A percentile compares a stretch with the other conserved stretches of the same genome.
These are phyloP conservation scores for Ciborinia camelliae DNA, from an alignment of 2,329 filamentous ascomycete genomes.

Conservation along the genomic window DNA sequence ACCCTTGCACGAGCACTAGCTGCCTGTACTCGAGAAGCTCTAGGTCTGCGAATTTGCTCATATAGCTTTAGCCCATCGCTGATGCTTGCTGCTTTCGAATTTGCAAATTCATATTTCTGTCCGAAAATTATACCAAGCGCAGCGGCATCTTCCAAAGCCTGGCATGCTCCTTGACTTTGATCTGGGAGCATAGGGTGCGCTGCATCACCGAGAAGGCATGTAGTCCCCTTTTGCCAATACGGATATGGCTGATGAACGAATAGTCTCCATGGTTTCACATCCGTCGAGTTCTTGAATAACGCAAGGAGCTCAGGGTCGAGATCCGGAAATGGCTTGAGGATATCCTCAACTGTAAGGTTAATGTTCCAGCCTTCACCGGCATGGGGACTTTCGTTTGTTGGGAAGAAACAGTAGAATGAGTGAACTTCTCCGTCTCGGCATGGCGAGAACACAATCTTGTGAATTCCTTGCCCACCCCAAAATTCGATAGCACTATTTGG, in stretches of 20 bases:
- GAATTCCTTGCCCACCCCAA: constrained; percentile 40
- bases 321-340: constrained; percentile 57
- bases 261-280: constrained; percentile 35
- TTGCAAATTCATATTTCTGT: constrained; percentile 5
- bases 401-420: constrained; percentile 43
- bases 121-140: constrained; percentile 38
- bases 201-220: constrained; percentile 62
- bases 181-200: constrained; percentile 67
- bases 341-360: constrained; percentile 48
- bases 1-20: constrained; percentile 55
- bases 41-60: constrained; percentile 49
- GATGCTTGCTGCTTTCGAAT: constrained; percentile 34
- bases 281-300: constrained; percentile 32
- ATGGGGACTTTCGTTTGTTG: constrained; percentile 28
- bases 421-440: constrained; percentile 40
- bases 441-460: constrained; percentile 43
- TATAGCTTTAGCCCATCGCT: constrained; percentile 43
- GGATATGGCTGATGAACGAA: constrained; percentile 56
- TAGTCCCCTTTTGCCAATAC: constrained; percentile 49
- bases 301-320: constrained; percentile 45
- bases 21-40: constrained; percentile 53
- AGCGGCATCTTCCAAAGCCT: constrained; percentile 42
- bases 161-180: constrained; percentile 60
- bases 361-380: constrained; percentile 34
- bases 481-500: constrained; percentile 34